phyloP scores from a whole-genome alignment of 2,329 filamentous ascomycete species.

The Zalaria obscura region DNA sequence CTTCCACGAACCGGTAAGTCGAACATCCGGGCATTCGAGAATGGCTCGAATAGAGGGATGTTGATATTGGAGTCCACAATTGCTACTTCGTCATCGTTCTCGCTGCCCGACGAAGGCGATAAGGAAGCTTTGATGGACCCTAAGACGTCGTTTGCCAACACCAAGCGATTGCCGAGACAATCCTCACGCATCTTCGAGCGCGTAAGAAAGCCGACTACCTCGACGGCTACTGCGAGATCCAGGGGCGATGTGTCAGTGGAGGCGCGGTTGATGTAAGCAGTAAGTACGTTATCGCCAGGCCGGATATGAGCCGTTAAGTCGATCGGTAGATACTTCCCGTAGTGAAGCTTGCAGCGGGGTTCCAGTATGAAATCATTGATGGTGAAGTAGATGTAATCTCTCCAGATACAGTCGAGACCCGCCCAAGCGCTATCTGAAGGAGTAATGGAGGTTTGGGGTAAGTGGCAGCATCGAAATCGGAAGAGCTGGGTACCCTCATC shows the following conservation, averaged over 20 bases:
- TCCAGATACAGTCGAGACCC: conserved; percentile 53
- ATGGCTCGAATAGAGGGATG: conserved; percentile 33
- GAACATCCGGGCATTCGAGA: conserved; percentile 39
- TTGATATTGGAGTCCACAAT: conserved; percentile 25
- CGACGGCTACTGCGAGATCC: conserved; percentile 54
- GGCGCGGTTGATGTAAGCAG: conserved; percentile 33
- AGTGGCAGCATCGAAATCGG: conserved; percentile 54
- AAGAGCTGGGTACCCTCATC: conserved; percentile 44
- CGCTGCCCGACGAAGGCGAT: conserved; percentile 15
- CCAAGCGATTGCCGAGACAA: conserved; percentile 21
- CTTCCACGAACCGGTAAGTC: conserved; percentile 56
- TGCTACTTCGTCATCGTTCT: conserved; percentile 42
- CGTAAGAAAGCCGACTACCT: conserved; percentile 45
- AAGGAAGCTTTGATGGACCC: conserved; percentile 42
- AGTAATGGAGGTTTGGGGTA: conserved; percentile 9
- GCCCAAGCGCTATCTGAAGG: conserved; percentile 44
- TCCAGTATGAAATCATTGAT: conserved; percentile 45
- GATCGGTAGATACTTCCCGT: conserved; percentile 61
- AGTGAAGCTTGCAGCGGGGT: conserved; percentile 54
- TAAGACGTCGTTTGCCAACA: conserved; percentile 36
- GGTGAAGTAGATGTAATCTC: conserved; percentile 51
- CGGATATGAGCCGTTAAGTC: conserved; percentile 53
- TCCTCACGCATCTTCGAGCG: conserved; percentile 22
- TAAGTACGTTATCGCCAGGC: conserved; percentile 47
- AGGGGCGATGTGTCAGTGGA: conserved; percentile 19